These are phyloP conservation scores for Fusarium devonianum DNA, from an alignment of 2,329 filamentous ascomycete genomes.

Conservation along the genomic window DNA sequence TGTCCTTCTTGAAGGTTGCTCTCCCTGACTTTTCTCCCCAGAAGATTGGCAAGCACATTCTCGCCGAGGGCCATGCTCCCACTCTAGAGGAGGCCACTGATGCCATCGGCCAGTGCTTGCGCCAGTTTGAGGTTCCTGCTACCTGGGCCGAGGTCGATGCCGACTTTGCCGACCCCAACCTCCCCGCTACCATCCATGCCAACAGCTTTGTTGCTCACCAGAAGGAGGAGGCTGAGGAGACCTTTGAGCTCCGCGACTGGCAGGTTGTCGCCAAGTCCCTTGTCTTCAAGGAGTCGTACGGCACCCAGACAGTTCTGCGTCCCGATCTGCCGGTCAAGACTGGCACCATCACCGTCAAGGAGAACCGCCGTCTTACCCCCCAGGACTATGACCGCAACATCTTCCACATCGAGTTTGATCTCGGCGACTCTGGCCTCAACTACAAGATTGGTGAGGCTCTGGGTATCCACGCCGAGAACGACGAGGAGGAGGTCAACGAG, in stretches of 20 bases:
- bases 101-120: constrained; percentile 73
- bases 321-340: constrained; percentile 90
- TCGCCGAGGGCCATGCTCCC: constrained; percentile 60
- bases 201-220: constrained; percentile 86
- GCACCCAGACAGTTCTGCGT: constrained; percentile 74
- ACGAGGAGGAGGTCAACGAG: constrained; percentile 75
- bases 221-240: constrained; percentile 76
- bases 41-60: constrained; percentile 70
- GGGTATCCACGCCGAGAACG: constrained; percentile 95
- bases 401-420: constrained; percentile 99
- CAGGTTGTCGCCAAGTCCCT: constrained; percentile 85
- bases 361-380: constrained; percentile 93
- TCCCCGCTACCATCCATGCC: constrained; percentile 70
- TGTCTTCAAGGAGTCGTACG: constrained; percentile 93
- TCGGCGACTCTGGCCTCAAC: constrained; percentile 87
- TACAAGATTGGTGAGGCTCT: constrained; percentile 98
- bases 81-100: constrained; percentile 66
- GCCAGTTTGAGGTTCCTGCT: constrained; percentile 76
- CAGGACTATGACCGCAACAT: constrained; percentile 94
- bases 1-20: constrained; percentile 83
- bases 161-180: constrained; percentile 59
- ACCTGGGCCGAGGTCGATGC: constrained; percentile 75
- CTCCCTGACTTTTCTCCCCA: constrained; percentile 69
- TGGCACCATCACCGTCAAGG: constrained; percentile 86
- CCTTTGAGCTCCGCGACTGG: constrained; percentile 75